phyloP scores from a whole-genome alignment of 306 rosid genomes.

The Gynostemma pentaphyllum region DNA sequence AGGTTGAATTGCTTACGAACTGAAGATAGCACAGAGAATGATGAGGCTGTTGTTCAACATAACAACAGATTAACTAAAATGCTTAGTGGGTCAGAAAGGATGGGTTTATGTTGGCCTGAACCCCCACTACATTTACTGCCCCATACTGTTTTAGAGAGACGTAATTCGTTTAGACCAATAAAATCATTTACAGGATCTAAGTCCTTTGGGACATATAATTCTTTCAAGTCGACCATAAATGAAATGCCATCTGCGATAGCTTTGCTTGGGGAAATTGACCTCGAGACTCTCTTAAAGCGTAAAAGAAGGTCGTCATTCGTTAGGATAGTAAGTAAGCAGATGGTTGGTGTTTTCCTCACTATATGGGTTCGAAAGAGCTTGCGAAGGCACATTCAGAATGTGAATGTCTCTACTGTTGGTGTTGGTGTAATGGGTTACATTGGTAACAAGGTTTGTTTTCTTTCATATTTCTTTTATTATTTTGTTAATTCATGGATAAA shows the following conservation, averaged over 20 bases:
- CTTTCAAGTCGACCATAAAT: slow-evolving; percentile 48
- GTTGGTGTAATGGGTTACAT: slow-evolving; percentile 98
- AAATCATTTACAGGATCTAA: slow-evolving; percentile 45
- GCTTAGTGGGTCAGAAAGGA: slow-evolving; percentile 68
- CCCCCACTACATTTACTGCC: slow-evolving; percentile 56
- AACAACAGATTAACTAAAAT: slow-evolving; percentile 40
- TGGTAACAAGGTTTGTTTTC: slow-evolving; percentile 76
- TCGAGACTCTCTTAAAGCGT: slow-evolving; percentile 64
- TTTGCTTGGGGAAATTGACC: slow-evolving; percentile 60
- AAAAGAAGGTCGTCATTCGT: slow-evolving; percentile 65
- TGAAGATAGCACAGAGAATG: slow-evolving; percentile 18
- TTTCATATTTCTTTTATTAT: slow-evolving; percentile 3
- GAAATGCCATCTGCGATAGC: slow-evolving; percentile 31
- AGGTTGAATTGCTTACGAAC: slow-evolving; percentile 53
- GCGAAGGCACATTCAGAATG: slow-evolving; percentile 78
- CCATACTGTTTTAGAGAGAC: slow-evolving; percentile 36
- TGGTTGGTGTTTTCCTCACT: slow-evolving; percentile 88
- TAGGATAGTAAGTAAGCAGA: slow-evolving; percentile 85
- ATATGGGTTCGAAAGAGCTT: slow-evolving; percentile 82
- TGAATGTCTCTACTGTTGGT: slow-evolving; percentile 86
- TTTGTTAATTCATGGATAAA: neutral
- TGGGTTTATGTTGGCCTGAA: slow-evolving; percentile 94
- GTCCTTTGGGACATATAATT: slow-evolving; percentile 34
- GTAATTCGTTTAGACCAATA: slow-evolving; percentile 34
- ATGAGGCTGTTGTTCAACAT: slow-evolving; percentile 24